These are phyloP conservation scores for barrel medic (Medicago truncatula) DNA, from an alignment of 306 rosid genomes.

Conservation along the genomic window DNA sequence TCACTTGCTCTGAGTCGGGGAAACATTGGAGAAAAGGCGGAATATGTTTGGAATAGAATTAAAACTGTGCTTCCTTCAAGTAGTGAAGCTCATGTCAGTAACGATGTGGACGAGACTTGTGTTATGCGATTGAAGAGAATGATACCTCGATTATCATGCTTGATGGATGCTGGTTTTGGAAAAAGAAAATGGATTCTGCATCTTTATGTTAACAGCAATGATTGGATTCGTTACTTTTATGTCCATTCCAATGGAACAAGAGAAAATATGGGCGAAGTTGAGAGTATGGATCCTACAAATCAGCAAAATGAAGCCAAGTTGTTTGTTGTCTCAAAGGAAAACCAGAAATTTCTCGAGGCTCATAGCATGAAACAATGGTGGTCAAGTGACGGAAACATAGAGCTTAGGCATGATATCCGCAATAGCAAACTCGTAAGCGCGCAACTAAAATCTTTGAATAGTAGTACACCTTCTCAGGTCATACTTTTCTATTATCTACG, in stretches of 20 bases:
- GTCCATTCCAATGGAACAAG: constrained; percentile 41
- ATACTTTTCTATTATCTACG: constrained; percentile 73
- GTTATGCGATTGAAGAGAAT: constrained; percentile 49
- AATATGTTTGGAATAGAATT: constrained; percentile 70
- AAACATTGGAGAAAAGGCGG: constrained; percentile 67
- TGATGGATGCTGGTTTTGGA: constrained; percentile 33
- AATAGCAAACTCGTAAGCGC: constrained; percentile 43
- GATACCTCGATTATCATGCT: constrained; percentile 46
- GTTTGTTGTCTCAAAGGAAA: constrained; percentile 35
- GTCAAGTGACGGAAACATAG: constrained; percentile 37
- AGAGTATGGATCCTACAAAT: constrained; percentile 18
- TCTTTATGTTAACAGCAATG: constrained; percentile 44
- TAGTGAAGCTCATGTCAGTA: constrained; percentile 46
- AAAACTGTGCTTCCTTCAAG: constrained; percentile 65
- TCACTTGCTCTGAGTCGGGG: constrained; percentile 72
- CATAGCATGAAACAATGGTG: constrained; percentile 45
- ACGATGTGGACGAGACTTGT: constrained; percentile 38
- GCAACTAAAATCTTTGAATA: constrained; percentile 37
- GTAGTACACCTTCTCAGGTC: constrained; percentile 19
- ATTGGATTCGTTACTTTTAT: constrained; percentile 39
- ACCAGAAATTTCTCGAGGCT: constrained; percentile 43
- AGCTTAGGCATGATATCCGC: constrained; percentile 19
- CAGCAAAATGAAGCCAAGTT: constrained; percentile 28
- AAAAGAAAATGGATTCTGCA: constrained; percentile 41
- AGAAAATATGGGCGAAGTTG: constrained; percentile 3